Conservation (phyloP, 176 grass and related monocot genomes). For the Oryza glaberrima region DNA sequence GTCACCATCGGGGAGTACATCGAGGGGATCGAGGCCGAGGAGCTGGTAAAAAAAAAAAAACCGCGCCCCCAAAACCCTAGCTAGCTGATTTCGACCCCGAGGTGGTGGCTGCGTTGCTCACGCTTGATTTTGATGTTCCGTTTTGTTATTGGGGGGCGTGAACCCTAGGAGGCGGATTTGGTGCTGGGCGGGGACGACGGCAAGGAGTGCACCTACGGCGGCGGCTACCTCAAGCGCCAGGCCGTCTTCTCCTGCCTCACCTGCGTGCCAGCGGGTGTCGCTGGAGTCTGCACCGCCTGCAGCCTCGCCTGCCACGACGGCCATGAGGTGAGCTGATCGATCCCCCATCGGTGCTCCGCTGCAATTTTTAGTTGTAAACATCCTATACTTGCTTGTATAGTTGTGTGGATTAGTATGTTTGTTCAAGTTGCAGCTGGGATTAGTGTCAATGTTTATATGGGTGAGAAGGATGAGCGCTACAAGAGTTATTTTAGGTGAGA, state of each 20-base stretch:
- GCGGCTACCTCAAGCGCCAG: constrained; percentile 91
- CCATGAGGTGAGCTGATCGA: constrained; percentile 67
- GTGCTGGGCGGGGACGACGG: constrained; percentile 95
- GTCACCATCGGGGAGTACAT: constrained; percentile 86
- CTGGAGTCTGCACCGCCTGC: constrained; percentile 93
- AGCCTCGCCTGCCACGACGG: constrained; percentile 95
- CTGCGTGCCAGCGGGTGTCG: constrained; percentile 71
- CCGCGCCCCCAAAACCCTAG: neutral
- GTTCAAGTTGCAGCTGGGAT: neutral
- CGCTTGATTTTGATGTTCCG: too few species aligned
- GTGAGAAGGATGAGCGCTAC: neutral
- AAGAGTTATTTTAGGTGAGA: neutral
- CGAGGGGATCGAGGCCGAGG: constrained; percentile 81
- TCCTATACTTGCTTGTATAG: neutral
- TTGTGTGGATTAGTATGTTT: neutral
- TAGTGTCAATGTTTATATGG: neutral
- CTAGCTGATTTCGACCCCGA: neutral
- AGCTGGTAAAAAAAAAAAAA: constrained; percentile 53
- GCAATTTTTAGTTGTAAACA: neutral
- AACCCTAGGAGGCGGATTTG: constrained; percentile 86
- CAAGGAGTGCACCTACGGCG: constrained; percentile 90
- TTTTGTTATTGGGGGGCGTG: neutral
- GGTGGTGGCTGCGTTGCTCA: too few species aligned
- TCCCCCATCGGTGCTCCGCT: neutral
- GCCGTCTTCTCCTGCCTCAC: constrained; percentile 98